Percentiles rank a stretch among this genome's conserved stretches.
Evolutionary conservation across 257 asterid genomes (phyloP).

Genomic region (Apocynum venetum): DNA sequence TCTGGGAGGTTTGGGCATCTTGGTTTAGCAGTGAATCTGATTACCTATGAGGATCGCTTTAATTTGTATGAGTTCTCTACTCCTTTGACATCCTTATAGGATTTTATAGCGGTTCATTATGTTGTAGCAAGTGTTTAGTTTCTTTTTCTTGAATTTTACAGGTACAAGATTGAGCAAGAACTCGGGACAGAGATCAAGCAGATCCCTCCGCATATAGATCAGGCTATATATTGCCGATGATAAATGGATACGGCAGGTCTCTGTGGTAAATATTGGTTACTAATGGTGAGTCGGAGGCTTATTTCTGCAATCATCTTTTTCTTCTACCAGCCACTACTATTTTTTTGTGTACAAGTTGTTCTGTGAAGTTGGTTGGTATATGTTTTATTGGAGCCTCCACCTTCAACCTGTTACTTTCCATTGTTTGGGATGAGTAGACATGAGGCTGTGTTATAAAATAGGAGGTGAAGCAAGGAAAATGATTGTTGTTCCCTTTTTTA

Average conservation of each 20-base stretch:
- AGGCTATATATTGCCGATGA: slow-evolving; percentile 69
- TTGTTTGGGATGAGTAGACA: neutral
- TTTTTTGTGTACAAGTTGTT: neutral
- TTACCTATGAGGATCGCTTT: slow-evolving; percentile 81
- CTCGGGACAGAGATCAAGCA: slow-evolving; percentile 87
- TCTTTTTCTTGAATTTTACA: slow-evolving; percentile 24
- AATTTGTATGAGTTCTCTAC: slow-evolving; percentile 50
- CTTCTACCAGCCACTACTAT: neutral
- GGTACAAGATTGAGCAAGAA: slow-evolving; percentile 92
- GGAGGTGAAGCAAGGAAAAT: no score
- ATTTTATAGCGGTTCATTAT: neutral
- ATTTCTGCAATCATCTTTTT: neutral
- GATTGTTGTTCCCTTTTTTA: no score
- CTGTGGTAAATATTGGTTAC: slow-evolving; percentile 17
- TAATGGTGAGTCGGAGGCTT: slow-evolving; percentile 27
- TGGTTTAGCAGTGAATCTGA: slow-evolving; percentile 88
- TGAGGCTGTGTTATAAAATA: neutral
- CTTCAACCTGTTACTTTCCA: neutral
- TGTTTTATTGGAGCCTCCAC: neutral
- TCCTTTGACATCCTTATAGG: neutral
- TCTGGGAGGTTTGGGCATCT: slow-evolving; percentile 95
- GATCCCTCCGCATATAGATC: slow-evolving; percentile 88
- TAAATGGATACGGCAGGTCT: slow-evolving; percentile 18
- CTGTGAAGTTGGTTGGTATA: neutral
- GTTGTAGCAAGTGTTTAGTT: slow-evolving; percentile 3